Base-by-base conservation (phyloP, 352 stramenopile species). In the Saprolegnia diclina region DNA sequence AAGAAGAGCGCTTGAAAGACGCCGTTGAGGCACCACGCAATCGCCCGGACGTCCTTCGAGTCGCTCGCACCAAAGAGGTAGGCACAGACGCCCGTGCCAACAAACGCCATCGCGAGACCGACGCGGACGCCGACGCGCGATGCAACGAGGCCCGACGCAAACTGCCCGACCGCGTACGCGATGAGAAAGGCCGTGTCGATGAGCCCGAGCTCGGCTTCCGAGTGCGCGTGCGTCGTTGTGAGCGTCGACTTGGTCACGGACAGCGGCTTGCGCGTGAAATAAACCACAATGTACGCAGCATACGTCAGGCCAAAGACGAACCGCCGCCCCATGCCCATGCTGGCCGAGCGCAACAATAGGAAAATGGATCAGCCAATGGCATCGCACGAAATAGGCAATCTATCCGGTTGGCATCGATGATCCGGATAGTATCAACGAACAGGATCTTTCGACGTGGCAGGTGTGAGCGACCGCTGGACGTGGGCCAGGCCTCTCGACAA, bases 1-100 rank as follows among this genome's bases (percentile, higher is more conserved):
- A 67, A 67, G 35, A 67, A 67, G 48, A 67, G 44, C 35, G 62
- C 62, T 57, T 67, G 62, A 56, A 67, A 67, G 16, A 67, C 22
- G 29, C 62, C 62, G 22, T 67, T 67, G 16, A 24, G 24, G 5
- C 21, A 19, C 62, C 62, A 67, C 6, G 29, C 62, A 0, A n/a
- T 24, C 38, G 62, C 22, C 14, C 62, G 35, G 14, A 67, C 29
- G 7, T 67, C 48, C n/a, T 32, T 22, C 10, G 62, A 67, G 9
- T 21, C 22, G 35, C 62, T 67, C 14, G 38, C 21, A 18, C 62
- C 62, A 48, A 67, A 67, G 13, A 62, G 24, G 21, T 32, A 67
- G 6, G 48, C 61, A 32, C 62, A 67, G 11, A 67, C 29, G 11
- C 48, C 62, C 9, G 62, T 67, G 19, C 62, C 62, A 10, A 67